These are phyloP conservation scores for Coemansia sp. DNA, from an alignment of 192 early-diverging fungal species.

Conservation along the genomic window DNA sequence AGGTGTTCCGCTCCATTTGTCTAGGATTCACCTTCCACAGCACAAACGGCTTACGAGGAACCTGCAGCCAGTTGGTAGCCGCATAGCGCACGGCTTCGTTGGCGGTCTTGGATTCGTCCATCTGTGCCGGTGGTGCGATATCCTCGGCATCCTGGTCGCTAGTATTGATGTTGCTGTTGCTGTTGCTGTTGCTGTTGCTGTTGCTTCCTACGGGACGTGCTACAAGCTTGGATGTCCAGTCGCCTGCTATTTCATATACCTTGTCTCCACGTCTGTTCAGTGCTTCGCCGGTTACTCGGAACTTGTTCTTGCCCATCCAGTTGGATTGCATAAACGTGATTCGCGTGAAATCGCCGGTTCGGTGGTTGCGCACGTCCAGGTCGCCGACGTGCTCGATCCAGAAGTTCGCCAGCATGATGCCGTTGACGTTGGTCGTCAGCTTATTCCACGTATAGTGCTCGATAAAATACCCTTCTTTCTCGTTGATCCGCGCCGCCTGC, in stretches of 20 bases:
- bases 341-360: constrained; percentile 76
- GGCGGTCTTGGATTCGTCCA: constrained; percentile 18
- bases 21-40: constrained; percentile 67
- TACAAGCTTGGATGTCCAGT: constrained; percentile 69
- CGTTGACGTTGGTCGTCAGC: constrained; percentile 83
- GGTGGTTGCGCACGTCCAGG: constrained; percentile 77
- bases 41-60: constrained; percentile 54
- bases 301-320: constrained; percentile 70
- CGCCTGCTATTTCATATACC: constrained; percentile 67
- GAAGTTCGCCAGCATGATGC: constrained; percentile 81
- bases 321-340: constrained; percentile 79
- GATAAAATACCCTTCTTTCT: constrained; percentile 58
- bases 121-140: constrained; percentile 15
- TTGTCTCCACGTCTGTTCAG: constrained; percentile 52
- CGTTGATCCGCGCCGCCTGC: constrained; percentile 42
- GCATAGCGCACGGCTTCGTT: constrained; percentile 37
- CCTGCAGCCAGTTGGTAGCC: constrained; percentile 36
- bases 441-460: constrained; percentile 91
- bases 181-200: background rate
- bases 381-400: constrained; percentile 89
- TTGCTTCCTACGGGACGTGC: constrained; percentile 41
- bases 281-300: constrained; percentile 64
- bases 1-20: constrained; percentile 59
- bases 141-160: constrained; percentile 25
- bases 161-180: too few relatives aligned